These are phyloP conservation scores for Irpex sp. DNA, from an alignment of 1,284 basidiomycete species.

Conservation along the genomic window DNA sequence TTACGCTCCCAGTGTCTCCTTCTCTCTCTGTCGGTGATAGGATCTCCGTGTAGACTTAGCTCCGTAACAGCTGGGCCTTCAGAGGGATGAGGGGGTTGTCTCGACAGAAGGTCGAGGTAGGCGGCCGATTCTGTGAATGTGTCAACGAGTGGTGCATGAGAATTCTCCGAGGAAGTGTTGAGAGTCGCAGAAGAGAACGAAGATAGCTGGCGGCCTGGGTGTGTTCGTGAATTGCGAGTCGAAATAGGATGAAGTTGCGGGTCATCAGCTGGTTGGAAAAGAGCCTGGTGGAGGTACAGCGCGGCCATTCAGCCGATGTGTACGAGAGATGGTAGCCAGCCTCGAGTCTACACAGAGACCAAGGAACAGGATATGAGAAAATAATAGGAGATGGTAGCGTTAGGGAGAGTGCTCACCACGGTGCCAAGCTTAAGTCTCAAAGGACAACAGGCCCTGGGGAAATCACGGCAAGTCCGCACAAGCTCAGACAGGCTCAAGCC, in stretches of 20 bases:
- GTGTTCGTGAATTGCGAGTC: conserved; percentile 16
- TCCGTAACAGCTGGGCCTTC: conserved; percentile 25
- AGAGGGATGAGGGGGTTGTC: conserved; percentile 38
- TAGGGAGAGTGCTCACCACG: neutral
- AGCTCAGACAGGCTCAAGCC: neutral
- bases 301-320: conserved; percentile 38
- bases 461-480: neutral
- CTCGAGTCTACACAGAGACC: neutral
- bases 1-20: conserved; percentile 31
- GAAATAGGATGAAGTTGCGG: conserved; percentile 20
- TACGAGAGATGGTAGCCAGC: neutral
- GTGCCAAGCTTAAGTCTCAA: neutral
- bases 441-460: too few species aligned
- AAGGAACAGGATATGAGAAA: neutral
- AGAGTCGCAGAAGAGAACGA: conserved; percentile 47
- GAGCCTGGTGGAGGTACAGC: conserved; percentile 49
- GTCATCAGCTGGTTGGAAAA: conserved; percentile 36
- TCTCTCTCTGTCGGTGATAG: conserved; percentile 33
- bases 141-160: conserved; percentile 40
- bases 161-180: conserved; percentile 40
- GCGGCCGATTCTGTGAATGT: conserved; percentile 31
- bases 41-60: conserved; percentile 37
- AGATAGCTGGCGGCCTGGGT: conserved; percentile 32
- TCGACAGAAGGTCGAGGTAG: conserved; percentile 43
- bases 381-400: neutral